Evolutionary conservation across 169 alveolate species (phyloP).

Genomic region (Gregarina niphandrodes): DNA sequence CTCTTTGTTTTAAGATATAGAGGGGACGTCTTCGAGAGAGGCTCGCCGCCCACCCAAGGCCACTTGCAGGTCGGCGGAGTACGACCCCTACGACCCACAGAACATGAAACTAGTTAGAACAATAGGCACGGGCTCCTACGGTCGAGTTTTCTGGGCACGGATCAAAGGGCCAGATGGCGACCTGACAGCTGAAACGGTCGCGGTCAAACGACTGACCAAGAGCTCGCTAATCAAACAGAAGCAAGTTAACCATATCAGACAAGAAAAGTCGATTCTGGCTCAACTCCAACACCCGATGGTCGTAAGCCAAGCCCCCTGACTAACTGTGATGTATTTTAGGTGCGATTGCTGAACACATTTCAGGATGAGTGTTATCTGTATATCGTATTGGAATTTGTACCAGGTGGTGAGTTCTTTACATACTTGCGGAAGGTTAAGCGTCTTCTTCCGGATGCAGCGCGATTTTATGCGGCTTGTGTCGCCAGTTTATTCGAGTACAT

Average conservation of each 20-base stretch:
- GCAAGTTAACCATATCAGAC: slow-evolving; percentile 36
- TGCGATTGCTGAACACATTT: slow-evolving; percentile 40
- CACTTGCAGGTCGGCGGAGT: too few relatives aligned
- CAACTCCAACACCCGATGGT: slow-evolving; percentile 6
- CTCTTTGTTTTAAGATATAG: too few relatives aligned
- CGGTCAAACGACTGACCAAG: slow-evolving; percentile 45
- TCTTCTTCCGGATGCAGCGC: slow-evolving; percentile 40
- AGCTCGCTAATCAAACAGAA: slow-evolving; percentile 37
- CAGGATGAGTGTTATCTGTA: slow-evolving; percentile 34
- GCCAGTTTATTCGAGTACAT: slow-evolving; percentile 77
- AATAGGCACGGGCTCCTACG: slow-evolving; percentile 48
- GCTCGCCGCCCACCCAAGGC: too few relatives aligned
- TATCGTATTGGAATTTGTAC: slow-evolving; percentile 39
- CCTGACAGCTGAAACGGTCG: slow-evolving; percentile 26
- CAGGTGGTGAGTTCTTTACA: slow-evolving; percentile 62
- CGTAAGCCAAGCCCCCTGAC: slow-evolving; percentile 6
- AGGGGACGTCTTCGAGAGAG: too few relatives aligned
- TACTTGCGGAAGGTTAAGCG: slow-evolving; percentile 47
- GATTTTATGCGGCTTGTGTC: slow-evolving; percentile 57
- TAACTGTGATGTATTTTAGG: slow-evolving; percentile 47
- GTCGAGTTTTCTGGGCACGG: slow-evolving; percentile 55
- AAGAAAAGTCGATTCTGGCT: slow-evolving; percentile 27
- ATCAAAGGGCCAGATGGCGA: slow-evolving; percentile 11
- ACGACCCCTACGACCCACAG: not conserved
- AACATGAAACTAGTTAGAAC: slow-evolving; percentile 14